Evolutionary conservation across 2,329 filamentous ascomycete species (phyloP).

Genomic region (Neocucurbitaria cava): DNA sequence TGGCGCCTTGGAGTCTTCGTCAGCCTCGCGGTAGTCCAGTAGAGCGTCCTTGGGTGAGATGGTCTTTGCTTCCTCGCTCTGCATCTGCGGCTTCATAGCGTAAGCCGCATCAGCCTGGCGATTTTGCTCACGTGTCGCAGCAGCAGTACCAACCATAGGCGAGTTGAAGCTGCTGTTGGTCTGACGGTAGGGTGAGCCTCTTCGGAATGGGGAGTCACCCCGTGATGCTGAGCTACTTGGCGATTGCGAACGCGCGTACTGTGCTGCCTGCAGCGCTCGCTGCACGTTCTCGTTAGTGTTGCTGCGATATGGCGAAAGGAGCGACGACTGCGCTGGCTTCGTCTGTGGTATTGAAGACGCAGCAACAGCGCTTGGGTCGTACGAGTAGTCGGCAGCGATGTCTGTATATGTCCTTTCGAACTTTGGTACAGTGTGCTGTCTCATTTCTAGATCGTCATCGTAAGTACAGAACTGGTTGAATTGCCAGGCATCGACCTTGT

Average conservation of each 20-base stretch:
- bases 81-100: slow-evolving; percentile 50
- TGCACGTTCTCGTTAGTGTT: slow-evolving; percentile 64
- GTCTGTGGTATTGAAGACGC: slow-evolving; percentile 51
- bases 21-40: slow-evolving; percentile 80
- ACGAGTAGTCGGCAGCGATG: slow-evolving; percentile 83
- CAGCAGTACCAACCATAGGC: slow-evolving; percentile 60
- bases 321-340: slow-evolving; percentile 59
- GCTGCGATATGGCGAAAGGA: slow-evolving; percentile 58
- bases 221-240: slow-evolving; percentile 62
- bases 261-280: slow-evolving; percentile 79
- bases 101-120: slow-evolving; percentile 64
- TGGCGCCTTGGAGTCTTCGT: slow-evolving; percentile 73
- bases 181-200: slow-evolving; percentile 62
- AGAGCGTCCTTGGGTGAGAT: slow-evolving; percentile 95
- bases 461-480: slow-evolving; percentile 73
- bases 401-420: slow-evolving; percentile 87
- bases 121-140: slow-evolving; percentile 68
- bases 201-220: slow-evolving; percentile 81
- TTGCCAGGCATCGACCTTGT: slow-evolving; percentile 53
- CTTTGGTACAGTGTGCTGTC: slow-evolving; percentile 65
- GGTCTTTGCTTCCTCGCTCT: slow-evolving; percentile 68
- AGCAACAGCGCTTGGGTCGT: slow-evolving; percentile 72
- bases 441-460: slow-evolving; percentile 62
- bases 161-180: slow-evolving; percentile 52
- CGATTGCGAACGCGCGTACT: slow-evolving; percentile 69